These are phyloP conservation scores for Rhazya stricta DNA, from an alignment of 257 asterid genomes.

Conservation along the genomic window DNA sequence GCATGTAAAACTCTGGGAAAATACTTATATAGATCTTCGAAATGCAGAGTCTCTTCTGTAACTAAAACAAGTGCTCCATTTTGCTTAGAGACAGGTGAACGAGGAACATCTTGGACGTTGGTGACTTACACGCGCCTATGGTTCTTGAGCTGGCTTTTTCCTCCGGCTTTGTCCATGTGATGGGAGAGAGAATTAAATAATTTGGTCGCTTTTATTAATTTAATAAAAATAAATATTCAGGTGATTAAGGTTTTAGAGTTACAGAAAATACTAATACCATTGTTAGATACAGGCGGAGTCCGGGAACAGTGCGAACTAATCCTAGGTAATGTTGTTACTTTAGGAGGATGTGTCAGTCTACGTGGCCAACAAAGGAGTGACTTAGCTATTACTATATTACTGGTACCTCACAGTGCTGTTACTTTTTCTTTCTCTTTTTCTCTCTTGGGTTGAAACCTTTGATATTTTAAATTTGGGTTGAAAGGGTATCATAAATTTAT, in stretches of 20 bases:
- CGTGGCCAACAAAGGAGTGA: neutral
- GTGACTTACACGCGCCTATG: neutral
- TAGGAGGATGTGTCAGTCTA: slow-evolving; percentile 3
- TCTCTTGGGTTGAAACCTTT: too few species aligned
- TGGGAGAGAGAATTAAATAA: neutral
- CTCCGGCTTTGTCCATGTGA: neutral
- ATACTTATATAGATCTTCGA: too few species aligned
- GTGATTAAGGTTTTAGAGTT: neutral
- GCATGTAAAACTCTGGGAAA: neutral
- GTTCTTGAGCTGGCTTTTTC: too few species aligned
- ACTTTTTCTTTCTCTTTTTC: too few species aligned
- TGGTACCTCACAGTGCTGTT: too few species aligned
- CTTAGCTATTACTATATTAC: too few species aligned
- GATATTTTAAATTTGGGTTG: too few species aligned
- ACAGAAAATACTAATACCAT: neutral
- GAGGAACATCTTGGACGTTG: neutral
- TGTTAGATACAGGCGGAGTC: neutral
- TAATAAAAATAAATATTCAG: too few species aligned
- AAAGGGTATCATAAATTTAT: too few species aligned
- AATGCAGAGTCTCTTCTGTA: too few species aligned
- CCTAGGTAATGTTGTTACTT: neutral
- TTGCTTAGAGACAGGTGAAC: neutral
- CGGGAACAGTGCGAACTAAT: neutral
- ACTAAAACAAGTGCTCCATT: too few species aligned
- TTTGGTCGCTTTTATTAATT: neutral